These are phyloP conservation scores for Chiua sp. DNA, from an alignment of 1,284 basidiomycete genomes.

Conservation along the genomic window DNA sequence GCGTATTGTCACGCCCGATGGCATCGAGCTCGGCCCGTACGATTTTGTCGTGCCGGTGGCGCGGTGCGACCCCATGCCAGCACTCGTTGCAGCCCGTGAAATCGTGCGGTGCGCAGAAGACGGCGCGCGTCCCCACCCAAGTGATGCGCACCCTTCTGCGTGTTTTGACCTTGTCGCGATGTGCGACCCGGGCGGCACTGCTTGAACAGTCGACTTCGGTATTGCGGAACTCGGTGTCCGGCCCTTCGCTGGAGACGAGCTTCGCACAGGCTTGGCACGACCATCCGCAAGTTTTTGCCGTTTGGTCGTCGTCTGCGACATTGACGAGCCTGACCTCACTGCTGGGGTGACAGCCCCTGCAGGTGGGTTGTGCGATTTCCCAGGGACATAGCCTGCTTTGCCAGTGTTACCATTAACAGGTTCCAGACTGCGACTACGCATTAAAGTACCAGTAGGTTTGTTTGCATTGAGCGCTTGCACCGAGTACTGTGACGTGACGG, in stretches of 20 bases:
- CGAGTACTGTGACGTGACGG: conserved; percentile 34
- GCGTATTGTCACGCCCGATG: conserved; percentile 30
- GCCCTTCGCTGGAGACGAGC: conserved; percentile 32
- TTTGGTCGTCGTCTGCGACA: conserved; percentile 57
- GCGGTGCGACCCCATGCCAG: conserved; percentile 18
- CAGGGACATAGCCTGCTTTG: conserved; percentile 34
- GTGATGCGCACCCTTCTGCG: conserved; percentile 28
- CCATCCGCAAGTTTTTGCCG: conserved; percentile 56
- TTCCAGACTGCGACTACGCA: conserved; percentile 35
- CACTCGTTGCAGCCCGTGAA: conserved; percentile 27
- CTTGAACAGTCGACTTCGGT: conserved; percentile 14
- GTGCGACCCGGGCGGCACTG: conserved; percentile 9
- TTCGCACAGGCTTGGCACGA: conserved; percentile 24
- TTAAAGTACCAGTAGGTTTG: conserved; percentile 49
- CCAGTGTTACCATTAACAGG: conserved; percentile 18
- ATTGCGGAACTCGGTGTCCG: conserved; percentile 34
- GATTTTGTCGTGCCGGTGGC: conserved; percentile 17
- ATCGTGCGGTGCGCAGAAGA: conserved; percentile 30
- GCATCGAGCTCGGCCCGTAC: conserved; percentile 25
- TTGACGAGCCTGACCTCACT: conserved; percentile 53
- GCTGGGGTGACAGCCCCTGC: conserved; percentile 61
- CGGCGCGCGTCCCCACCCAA: conserved; percentile 37
- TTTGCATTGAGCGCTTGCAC: conserved; percentile 46
- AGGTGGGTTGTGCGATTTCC: conserved; percentile 26
- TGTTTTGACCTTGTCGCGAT: conserved; percentile 31